Evolutionary conservation across 73 alveolate species (phyloP).

Genomic region (Paramecium primaurelia): DNA sequence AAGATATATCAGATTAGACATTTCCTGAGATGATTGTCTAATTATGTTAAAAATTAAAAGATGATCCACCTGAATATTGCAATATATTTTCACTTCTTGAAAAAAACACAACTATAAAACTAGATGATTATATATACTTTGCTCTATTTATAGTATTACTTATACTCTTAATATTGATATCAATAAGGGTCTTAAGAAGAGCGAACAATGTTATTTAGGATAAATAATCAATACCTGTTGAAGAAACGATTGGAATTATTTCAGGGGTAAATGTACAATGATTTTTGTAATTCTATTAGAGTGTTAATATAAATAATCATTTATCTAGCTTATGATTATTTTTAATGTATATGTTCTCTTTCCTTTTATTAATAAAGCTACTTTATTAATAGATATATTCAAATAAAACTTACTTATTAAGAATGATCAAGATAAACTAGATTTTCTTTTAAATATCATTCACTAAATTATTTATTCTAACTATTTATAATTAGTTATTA

Average conservation of each 20-base stretch:
- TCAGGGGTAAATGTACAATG: neutral
- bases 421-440: too few species aligned
- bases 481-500: too few species aligned
- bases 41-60: neutral
- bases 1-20: neutral
- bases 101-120: neutral
- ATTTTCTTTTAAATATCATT: too few species aligned
- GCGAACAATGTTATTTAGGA: neutral
- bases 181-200: neutral
- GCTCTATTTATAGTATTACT: neutral
- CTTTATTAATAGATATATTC: too few species aligned
- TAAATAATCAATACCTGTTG: neutral
- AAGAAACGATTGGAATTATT: neutral
- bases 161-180: neutral
- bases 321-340: constrained; percentile 9
- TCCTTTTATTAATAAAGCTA: neutral
- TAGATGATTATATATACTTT: neutral
- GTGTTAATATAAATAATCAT: neutral
- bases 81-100: neutral
- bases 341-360: constrained; percentile 21
- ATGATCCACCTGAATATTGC: neutral
- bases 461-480: too few species aligned
- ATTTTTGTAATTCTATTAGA: neutral
- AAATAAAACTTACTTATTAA: too few species aligned
- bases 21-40: neutral